These are phyloP conservation scores for Pythium folliculosum DNA, from an alignment of 352 stramenopile genomes.

Conservation along the genomic window DNA sequence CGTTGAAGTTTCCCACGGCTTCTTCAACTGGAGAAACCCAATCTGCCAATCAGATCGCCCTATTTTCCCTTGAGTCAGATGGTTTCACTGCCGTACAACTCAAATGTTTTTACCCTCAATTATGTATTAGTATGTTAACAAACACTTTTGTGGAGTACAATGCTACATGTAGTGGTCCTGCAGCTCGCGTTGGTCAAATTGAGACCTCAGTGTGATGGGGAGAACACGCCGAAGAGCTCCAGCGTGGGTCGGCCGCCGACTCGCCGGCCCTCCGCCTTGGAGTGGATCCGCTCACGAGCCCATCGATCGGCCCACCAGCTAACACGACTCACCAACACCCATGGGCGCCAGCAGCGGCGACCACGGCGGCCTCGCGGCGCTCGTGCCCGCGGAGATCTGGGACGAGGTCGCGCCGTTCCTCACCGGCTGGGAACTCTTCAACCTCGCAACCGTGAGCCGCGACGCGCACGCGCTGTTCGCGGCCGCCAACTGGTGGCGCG, in stretches of 20 bases:
- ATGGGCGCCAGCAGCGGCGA: not conserved
- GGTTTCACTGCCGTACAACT: not conserved
- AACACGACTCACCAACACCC: no score
- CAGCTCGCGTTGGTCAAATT: constrained; percentile 23
- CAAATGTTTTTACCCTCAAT: not conserved
- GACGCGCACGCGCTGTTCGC: constrained; percentile 12
- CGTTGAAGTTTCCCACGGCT: constrained; percentile 20
- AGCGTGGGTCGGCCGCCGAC: not conserved
- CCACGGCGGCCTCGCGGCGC: constrained; percentile 5
- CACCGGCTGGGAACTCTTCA: constrained; percentile 29
- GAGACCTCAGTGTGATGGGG: no score
- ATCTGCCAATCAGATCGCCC: constrained; percentile 9
- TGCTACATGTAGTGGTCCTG: constrained; percentile 1
- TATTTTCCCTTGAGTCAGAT: not conserved
- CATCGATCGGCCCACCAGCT: no score
- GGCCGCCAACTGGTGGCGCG: constrained; percentile 16
- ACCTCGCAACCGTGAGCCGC: constrained; percentile 15
- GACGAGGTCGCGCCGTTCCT: constrained; percentile 24
- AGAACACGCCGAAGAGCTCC: not conserved
- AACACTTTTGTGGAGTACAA: not conserved
- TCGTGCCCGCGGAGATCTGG: constrained; percentile 25
- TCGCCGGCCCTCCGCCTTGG: no score
- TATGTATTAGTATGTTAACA: not conserved
- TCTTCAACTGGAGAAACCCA: constrained; percentile 1
- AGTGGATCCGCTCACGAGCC: no score